Base-by-base conservation (phyloP, 2,329 filamentous ascomycete genomes). In the Bipolaris victoriae region DNA sequence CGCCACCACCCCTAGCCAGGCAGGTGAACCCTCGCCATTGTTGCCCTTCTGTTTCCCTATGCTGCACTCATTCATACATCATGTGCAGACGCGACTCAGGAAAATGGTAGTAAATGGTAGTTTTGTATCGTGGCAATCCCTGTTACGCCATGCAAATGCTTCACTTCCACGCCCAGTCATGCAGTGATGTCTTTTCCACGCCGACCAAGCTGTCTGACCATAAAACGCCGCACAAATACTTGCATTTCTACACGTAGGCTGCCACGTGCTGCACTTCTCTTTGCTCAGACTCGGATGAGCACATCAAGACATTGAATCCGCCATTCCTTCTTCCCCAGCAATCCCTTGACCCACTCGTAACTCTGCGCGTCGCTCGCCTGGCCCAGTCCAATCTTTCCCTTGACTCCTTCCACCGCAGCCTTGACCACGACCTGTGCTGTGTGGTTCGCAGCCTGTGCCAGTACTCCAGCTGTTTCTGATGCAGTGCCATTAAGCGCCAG, bases 251-350 rank as follows among this genome's bases (percentile, higher is more conserved):
- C 9, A 35, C 16, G 44, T 18, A 39, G 16, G 20, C 52, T 36
- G 35, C n/a, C n/a, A 29, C 40, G 7, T 33, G 9, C 39, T 39
- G 33, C 18, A 13, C 36, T 5, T 11, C 31, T 33, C 36, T 24
- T 22, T 18, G 4, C 44, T 68, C 61, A 73, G 47, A 97, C 79
- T 62, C 91, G 83, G 51, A 98, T 87, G 68, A 93, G 88, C 29
- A 98, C 86, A 76, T 97, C 92, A 77, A 99, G 84, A 76, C 93
- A 97, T 55, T 94, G 92, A 63, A 99, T 85, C 67, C 90, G 86
- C 91, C 94, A 96, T 76, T 97, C 93, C 68, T 90, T 87, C 76
- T 87, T 86, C 3, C 92, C 93, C 49, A 97, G 77, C 49, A 96
- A 77, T 69, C 87, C 92, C 66, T 92, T 85, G 58, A 97, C 78